Evolutionary conservation across 2,329 filamentous ascomycete genomes (phyloP).

Genomic region (Colletotrichum scovillei): DNA sequence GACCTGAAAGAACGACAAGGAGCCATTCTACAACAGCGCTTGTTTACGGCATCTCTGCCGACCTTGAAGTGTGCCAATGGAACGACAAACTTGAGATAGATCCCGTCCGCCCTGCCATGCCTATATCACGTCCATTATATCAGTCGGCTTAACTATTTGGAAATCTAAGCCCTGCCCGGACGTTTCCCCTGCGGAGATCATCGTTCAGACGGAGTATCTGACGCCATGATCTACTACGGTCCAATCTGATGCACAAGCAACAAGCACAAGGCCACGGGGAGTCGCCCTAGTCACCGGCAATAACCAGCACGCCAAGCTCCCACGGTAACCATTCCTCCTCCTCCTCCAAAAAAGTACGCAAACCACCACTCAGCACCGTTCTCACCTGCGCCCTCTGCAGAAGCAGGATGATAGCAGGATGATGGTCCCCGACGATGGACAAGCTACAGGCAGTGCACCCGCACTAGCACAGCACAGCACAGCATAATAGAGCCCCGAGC

Average conservation of each 20-base stretch:
- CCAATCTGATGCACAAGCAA: slow-evolving; percentile 49
- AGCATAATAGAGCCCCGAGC: background rate
- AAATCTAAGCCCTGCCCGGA: slow-evolving; percentile 41
- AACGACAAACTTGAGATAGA: slow-evolving; percentile 19
- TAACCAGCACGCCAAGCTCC: slow-evolving; percentile 24
- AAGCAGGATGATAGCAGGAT: background rate
- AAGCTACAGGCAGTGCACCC: background rate
- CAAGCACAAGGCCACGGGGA: background rate
- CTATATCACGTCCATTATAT: slow-evolving; percentile 29
- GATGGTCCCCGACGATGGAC: background rate
- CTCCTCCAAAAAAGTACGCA: slow-evolving; percentile 37
- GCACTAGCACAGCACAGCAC: slow-evolving; percentile 10
- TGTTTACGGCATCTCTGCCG: slow-evolving; percentile 6
- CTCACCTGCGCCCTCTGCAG: background rate
- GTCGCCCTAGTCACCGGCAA: slow-evolving; percentile 25
- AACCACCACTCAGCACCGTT: slow-evolving; percentile 7
- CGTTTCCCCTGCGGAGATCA: slow-evolving; percentile 51
- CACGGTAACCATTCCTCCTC: slow-evolving; percentile 37
- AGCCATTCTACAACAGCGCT: slow-evolving; percentile 9
- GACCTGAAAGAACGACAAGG: background rate
- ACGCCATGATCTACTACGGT: slow-evolving; percentile 51
- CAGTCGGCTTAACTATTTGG: slow-evolving; percentile 28
- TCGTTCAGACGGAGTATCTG: slow-evolving; percentile 54
- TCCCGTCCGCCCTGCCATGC: slow-evolving; percentile 12
- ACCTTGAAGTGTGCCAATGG: slow-evolving; percentile 12